Evolutionary conservation across 2,329 filamentous ascomycete genomes (phyloP).

Genomic region (Aspergillus pseudotamarii): DNA sequence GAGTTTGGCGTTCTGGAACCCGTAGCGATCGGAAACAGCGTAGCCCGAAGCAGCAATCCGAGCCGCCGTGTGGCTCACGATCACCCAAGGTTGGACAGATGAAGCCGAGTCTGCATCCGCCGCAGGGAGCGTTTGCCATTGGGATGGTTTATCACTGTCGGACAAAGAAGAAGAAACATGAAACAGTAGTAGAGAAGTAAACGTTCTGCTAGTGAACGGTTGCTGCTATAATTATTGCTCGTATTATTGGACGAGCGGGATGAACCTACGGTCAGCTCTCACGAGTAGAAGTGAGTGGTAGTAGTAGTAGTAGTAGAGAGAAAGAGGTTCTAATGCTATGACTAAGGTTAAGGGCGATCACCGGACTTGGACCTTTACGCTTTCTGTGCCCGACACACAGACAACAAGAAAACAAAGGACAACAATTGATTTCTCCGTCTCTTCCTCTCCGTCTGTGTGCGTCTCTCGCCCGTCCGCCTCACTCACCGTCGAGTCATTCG

Average conservation of each 20-base stretch:
- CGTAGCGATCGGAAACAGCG: not conserved
- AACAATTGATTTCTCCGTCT: not conserved
- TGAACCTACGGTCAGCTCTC: not conserved
- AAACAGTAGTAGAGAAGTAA: not conserved
- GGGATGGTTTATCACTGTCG: not conserved
- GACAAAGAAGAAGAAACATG: not conserved
- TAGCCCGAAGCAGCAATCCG: not conserved
- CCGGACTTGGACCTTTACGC: not conserved
- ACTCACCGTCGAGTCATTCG: not conserved
- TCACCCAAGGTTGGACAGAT: not conserved
- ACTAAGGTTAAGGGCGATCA: not conserved
- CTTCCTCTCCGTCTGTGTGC: not conserved
- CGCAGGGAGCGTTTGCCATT: not conserved
- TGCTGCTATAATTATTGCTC: not conserved
- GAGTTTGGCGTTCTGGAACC: not conserved
- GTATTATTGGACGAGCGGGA: not conserved
- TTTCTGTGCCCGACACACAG: constrained; percentile 3
- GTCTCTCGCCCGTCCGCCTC: not conserved
- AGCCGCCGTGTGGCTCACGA: not conserved
- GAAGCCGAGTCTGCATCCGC: not conserved
- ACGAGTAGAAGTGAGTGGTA: too few relatives aligned
- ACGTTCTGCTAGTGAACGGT: too few relatives aligned
- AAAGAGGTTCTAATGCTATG: not conserved
- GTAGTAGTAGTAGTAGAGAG: too few relatives aligned
- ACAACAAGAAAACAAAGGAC: not conserved